Evolutionary conservation across 208 protist species (phyloP).

Genomic region (Endotrypanum monterogeii): DNA sequence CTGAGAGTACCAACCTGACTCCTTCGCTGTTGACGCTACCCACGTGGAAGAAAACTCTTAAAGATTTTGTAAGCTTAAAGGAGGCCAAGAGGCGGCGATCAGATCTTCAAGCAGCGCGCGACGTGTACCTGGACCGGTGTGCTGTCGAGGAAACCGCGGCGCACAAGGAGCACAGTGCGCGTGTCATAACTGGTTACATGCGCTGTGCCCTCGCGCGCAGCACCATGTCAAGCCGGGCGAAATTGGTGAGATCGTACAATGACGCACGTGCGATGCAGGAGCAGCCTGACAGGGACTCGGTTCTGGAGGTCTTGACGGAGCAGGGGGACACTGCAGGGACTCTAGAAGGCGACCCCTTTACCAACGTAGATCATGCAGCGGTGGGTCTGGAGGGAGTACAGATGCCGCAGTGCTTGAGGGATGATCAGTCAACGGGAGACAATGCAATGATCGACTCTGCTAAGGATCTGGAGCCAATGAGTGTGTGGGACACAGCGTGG

Average conservation of each 20-base stretch:
- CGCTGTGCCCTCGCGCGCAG: slow-evolving; percentile 21
- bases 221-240: slow-evolving; percentile 2
- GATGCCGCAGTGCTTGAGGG: not conserved
- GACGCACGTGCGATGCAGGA: slow-evolving; percentile 25
- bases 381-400: not conserved
- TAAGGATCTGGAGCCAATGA: not conserved
- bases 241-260: slow-evolving; percentile 17
- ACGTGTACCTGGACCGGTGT: slow-evolving; percentile 24
- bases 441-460: not conserved
- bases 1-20: not conserved
- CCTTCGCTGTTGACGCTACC: not conserved
- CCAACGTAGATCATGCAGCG: not conserved
- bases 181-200: slow-evolving; percentile 28
- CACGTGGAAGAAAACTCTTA: not conserved
- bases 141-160: slow-evolving; percentile 6
- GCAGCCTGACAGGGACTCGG: not conserved
- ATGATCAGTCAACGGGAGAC: slow-evolving; percentile 10
- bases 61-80: slow-evolving; percentile 4
- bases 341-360: not conserved
- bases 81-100: slow-evolving; percentile 27
- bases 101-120: slow-evolving; percentile 11
- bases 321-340: not conserved
- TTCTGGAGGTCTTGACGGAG: not conserved
- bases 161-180: slow-evolving; percentile 22
- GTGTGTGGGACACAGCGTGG: not conserved